Percentiles rank a stretch among this genome's conserved stretches.
phyloP scores from a whole-genome alignment of 2,329 filamentous ascomycete genomes.

The Xylariaceae sp. region DNA sequence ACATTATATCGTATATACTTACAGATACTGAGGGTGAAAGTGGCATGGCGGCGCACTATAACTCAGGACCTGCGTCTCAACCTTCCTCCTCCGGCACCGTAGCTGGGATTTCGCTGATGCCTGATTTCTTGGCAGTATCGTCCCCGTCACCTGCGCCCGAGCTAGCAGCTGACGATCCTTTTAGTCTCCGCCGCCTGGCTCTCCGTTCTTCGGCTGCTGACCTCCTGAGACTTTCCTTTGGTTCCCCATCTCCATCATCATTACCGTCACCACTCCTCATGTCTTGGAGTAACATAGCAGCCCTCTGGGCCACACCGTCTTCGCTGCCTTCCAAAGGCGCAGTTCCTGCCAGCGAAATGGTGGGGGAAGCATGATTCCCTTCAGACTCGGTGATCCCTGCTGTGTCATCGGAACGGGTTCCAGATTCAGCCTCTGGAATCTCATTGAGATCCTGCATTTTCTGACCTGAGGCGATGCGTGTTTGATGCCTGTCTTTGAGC shows the following conservation, averaged over 20 bases:
- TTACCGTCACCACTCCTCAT: slow-evolving; percentile 64
- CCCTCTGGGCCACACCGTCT: slow-evolving; percentile 79
- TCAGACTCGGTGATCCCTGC: slow-evolving; percentile 45
- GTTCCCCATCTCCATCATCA: slow-evolving; percentile 50
- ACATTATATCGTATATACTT: slow-evolving; percentile 24
- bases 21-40: slow-evolving; percentile 15
- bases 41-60: neutral
- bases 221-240: slow-evolving; percentile 59
- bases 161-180: slow-evolving; percentile 27
- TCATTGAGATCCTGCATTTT: slow-evolving; percentile 73
- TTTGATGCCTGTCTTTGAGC: slow-evolving; percentile 85
- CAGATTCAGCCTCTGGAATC: slow-evolving; percentile 52
- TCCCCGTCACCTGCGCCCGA: slow-evolving; percentile 24
- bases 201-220: slow-evolving; percentile 39
- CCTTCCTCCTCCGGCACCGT: slow-evolving; percentile 23
- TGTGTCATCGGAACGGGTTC: slow-evolving; percentile 34
- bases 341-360: slow-evolving; percentile 39
- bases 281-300: slow-evolving; percentile 77
- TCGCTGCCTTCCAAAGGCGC: slow-evolving; percentile 38
- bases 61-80: neutral
- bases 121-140: slow-evolving; percentile 23
- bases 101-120: slow-evolving; percentile 24
- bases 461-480: slow-evolving; percentile 83
- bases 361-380: slow-evolving; percentile 50
- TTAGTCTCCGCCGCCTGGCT: slow-evolving; percentile 32